phyloP scores from a whole-genome alignment of 1,284 basidiomycete genomes.

The Sanghuangporus weigelae region DNA sequence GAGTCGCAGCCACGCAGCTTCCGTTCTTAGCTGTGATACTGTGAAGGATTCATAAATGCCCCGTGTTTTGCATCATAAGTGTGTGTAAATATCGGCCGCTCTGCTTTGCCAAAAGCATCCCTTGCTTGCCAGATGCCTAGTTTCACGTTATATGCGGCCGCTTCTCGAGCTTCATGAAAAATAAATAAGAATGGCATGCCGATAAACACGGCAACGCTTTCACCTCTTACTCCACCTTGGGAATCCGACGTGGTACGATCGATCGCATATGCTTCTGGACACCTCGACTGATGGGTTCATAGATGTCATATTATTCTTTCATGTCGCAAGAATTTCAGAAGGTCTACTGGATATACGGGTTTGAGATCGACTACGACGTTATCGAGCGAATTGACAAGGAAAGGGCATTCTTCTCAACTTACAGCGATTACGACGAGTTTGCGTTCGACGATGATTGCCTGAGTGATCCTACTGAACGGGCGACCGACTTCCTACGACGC shows the following conservation, averaged over 20 bases:
- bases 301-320: constrained; percentile 7
- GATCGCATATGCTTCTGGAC: not conserved
- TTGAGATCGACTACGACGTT: not conserved
- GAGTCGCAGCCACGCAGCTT: not conserved
- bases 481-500: not conserved
- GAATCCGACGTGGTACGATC: not conserved
- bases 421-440: not conserved
- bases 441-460: not conserved
- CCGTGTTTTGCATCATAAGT: not conserved
- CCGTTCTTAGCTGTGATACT: not conserved
- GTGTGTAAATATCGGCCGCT: not conserved
- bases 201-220: not conserved
- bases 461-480: not conserved
- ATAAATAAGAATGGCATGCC: not conserved
- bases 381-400: constrained; percentile 1
- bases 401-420: not conserved
- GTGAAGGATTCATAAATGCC: not conserved
- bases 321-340: not conserved
- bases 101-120: not conserved
- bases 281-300: not conserved
- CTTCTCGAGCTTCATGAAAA: not conserved
- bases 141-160: not conserved
- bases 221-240: not conserved
- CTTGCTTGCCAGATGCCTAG: not conserved
- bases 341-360: constrained; percentile 8